Base-by-base conservation (phyloP, 2,329 filamentous ascomycete genomes). In the Penicillium sp. region DNA sequence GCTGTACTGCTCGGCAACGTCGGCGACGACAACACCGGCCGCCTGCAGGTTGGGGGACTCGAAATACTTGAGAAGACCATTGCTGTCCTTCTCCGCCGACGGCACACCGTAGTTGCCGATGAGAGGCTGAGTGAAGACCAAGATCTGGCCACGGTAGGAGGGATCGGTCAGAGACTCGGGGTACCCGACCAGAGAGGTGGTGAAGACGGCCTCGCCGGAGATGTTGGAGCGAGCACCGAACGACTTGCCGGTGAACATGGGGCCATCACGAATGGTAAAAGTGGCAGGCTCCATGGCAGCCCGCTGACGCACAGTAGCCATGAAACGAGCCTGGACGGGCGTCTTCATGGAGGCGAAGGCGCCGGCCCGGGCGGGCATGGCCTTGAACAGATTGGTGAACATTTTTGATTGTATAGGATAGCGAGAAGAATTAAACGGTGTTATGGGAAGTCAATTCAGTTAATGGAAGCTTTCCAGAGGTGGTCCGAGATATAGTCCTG, bases 101-200 rank as follows among this genome's bases (percentile, higher is more conserved):
- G 94, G 94, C 15, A 99, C 93, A 65, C 94, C 94, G 72, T 99
- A 99, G 83, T 99, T 99, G 70, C 94, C 94, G 68, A 99, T 97
- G 63, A 99, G 80, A 29, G 94, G 94, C 74, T 97, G 92, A 61
- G 94, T 99, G 81, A 97, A 97, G 75, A 97, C 93, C 65, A 99
- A 82, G 63, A 99, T 97, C 80, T 99, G 94, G 47, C 77, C 84
- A 62, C 84, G 84, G 73, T 87, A 87, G 50, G 84, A 87, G 10
- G 84, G 84, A 61, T 87, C 84, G 67, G 84, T 86, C 78, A 87
- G 78, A 39, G 84, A 97, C 80, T 99, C 94, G 63, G 94, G 94
- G 75, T 99, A 99, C 67, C 94, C 94, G 53, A 99, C 94, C 49
- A 97, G 86, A 20, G 93, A 97, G 55, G 94, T 97, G 57, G 94